phyloP scores from a whole-genome alignment of 257 asterid species.

The Scutellaria minor region DNA sequence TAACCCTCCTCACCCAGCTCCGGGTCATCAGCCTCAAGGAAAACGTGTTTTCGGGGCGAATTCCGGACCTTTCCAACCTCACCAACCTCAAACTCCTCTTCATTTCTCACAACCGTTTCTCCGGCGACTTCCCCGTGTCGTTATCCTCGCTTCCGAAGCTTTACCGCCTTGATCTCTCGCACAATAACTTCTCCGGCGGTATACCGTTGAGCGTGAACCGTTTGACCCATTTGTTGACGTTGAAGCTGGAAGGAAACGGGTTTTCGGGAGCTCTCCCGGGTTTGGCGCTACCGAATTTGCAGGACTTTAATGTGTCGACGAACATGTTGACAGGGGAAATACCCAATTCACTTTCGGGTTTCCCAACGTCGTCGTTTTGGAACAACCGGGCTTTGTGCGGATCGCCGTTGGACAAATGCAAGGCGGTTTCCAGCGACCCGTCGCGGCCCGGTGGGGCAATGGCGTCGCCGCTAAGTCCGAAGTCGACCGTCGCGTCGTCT shows the following conservation, averaged over 20 bases:
- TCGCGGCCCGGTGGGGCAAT: conserved; percentile 59
- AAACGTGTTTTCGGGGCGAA: conserved; percentile 62
- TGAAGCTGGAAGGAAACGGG: conserved; percentile 65
- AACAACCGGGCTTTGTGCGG: conserved; percentile 63
- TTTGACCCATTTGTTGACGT: conserved; percentile 63
- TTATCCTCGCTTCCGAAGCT: conserved; percentile 46
- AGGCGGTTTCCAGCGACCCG: conserved; percentile 41
- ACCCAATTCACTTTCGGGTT: conserved; percentile 62
- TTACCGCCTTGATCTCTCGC: conserved; percentile 77
- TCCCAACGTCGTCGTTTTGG: conserved; percentile 57
- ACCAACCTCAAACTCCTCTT: conserved; percentile 58
- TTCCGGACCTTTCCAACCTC: conserved; percentile 77
- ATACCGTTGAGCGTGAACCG: conserved; percentile 50
- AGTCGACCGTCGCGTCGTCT: conserved; percentile 54
- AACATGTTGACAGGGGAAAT: conserved; percentile 56
- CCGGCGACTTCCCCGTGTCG: conserved; percentile 65
- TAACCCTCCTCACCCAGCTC: conserved; percentile 55
- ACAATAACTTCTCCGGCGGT: conserved; percentile 61
- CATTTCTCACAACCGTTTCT: conserved; percentile 60
- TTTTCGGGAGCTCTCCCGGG: conserved; percentile 62
- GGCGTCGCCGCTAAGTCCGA: conserved; percentile 58
- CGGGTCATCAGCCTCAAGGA: conserved; percentile 70
- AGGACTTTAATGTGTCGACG: conserved; percentile 73
- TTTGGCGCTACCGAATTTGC: conserved; percentile 49
- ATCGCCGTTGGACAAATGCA: conserved; percentile 61